These are phyloP conservation scores for Alternaria atra DNA, from an alignment of 2,329 filamentous ascomycete genomes.

Conservation along the genomic window DNA sequence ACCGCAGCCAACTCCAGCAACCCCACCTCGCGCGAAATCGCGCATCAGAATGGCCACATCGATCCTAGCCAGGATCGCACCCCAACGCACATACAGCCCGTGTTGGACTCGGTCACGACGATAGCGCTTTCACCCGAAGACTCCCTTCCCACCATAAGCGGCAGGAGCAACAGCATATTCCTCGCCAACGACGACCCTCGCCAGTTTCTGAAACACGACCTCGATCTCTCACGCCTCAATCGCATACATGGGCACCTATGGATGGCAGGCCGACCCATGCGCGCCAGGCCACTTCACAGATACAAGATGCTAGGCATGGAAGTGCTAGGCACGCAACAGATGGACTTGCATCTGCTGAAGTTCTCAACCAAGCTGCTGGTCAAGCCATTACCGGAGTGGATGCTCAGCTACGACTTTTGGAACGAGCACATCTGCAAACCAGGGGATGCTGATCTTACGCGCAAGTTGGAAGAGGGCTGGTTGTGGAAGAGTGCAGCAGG, in stretches of 20 bases:
- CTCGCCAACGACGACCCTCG: slow-evolving; percentile 39
- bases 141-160: slow-evolving; percentile 48
- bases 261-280: slow-evolving; percentile 51
- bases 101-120: slow-evolving; percentile 30
- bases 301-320: slow-evolving; percentile 49
- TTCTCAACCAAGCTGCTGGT: slow-evolving; percentile 43
- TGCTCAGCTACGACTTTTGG: slow-evolving; percentile 46
- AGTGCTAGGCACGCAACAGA: slow-evolving; percentile 44
- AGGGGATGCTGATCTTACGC: slow-evolving; percentile 28
- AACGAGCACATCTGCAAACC: slow-evolving; percentile 27
- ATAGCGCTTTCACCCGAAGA: slow-evolving; percentile 35
- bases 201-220: slow-evolving; percentile 38
- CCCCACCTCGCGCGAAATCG: slow-evolving; percentile 7
- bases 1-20: background rate
- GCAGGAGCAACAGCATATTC: slow-evolving; percentile 23
- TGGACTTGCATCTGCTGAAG: slow-evolving; percentile 49
- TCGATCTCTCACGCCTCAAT: slow-evolving; percentile 45
- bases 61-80: background rate
- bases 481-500: slow-evolving; percentile 36
- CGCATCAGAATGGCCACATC: background rate
- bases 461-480: background rate
- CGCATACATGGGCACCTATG: slow-evolving; percentile 46
- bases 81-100: slow-evolving; percentile 22
- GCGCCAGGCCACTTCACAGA: slow-evolving; percentile 46
- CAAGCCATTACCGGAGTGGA: slow-evolving; percentile 47